Evolutionary conservation across 192 early-diverging fungal species (phyloP), one percentile per base, ranked within the genome.

Genomic region (Backusella circina): DNA sequence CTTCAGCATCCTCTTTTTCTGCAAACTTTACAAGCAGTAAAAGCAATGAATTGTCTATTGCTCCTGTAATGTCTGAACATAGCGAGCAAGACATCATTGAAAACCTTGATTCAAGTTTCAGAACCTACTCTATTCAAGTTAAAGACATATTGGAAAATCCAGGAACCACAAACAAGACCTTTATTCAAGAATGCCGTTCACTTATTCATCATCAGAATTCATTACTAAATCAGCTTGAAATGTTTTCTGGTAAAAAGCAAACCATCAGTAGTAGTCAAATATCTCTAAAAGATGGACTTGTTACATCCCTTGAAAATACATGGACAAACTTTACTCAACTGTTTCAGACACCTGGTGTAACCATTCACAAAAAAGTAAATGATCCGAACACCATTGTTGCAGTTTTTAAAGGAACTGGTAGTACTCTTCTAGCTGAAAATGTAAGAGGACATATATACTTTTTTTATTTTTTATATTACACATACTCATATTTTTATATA

Each of bases 81-180:
- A 70, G 38, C 39, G 69, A 70, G 23, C 69, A 70, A 47, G 41
- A 41, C 39, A 50, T 70, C 0, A 70, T 44, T 70, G 38, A 41
- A 23, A 41, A 70, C 15, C 37, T 37, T 26, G 69, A 70, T 47
- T 70, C 69, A 57, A 57, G 51, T 57, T 57, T 57, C 21, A 57
- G 23, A 57, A 26, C 51, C 51, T 57, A 57, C 18, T 57, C 51
- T 26, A 28, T 10, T 10, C 51, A 57, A 57, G 51, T 57, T 23
- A 23, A 26, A 57, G 51, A 23, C 21, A 7, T 57, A 26, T 57
- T 57, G 51, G n/a, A 57, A 10, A 57, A 28, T 7, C 51, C 51
- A 57, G 51, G 51, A 9, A 57, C 51, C 51, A 57, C 51, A 4
- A 23, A 57, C 21, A 57, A 57, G 21, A 8, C 23, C 2, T 23